Evolutionary conservation across 208 protist species (phyloP).

Genomic region (Trichomonas tenax): DNA sequence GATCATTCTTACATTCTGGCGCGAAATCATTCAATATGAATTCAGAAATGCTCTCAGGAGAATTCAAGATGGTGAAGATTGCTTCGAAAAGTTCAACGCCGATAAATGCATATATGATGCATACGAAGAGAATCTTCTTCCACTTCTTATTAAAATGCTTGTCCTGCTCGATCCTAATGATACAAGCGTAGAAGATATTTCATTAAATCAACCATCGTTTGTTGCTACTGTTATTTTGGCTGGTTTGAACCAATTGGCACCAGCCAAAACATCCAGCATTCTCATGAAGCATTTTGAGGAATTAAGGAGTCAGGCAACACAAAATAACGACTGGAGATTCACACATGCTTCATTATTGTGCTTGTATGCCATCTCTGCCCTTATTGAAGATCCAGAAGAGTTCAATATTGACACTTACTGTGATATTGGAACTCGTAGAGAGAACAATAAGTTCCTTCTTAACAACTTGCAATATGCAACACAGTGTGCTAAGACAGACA

Average conservation of each 20-base stretch:
- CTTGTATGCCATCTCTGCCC: not conserved
- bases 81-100: not conserved
- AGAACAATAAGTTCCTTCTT: not conserved
- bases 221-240: not conserved
- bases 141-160: not conserved
- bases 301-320: too few relatives aligned
- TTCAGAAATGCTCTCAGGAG: not conserved
- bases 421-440: not conserved
- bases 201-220: not conserved
- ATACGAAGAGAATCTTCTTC: not conserved
- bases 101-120: not conserved
- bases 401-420: not conserved
- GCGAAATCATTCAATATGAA: not conserved
- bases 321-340: not conserved
- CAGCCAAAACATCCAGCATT: not conserved
- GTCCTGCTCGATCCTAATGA: not conserved
- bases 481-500: not conserved
- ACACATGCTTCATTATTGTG: not conserved
- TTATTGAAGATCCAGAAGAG: not conserved
- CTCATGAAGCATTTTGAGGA: too few relatives aligned
- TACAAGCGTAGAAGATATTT: not conserved
- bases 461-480: not conserved
- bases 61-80: not conserved
- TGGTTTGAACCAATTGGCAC: not conserved
- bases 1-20: not conserved